Evolutionary conservation across 2,329 filamentous ascomycete species (phyloP), one percentile per base, ranked within the genome.

Genomic region (Scedosporium dehoogii): DNA sequence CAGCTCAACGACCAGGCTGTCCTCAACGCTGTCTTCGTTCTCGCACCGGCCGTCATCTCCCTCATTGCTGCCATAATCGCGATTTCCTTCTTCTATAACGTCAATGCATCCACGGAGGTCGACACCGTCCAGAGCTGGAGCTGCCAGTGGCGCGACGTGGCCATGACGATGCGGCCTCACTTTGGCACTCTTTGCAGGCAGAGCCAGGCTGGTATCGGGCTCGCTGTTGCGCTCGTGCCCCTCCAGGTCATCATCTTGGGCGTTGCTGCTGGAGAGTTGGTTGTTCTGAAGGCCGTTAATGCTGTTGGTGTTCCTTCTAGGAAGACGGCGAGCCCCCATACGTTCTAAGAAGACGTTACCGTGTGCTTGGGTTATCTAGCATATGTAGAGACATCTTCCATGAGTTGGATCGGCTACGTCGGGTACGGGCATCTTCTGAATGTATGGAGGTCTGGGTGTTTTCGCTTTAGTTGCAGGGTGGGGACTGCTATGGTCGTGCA

Each of bases 41-140:
- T 76, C 27, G 65, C 65, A 1, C 69, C 70, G 4, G 72, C 74
- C 3, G 62, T 67, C 16, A 46, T 71, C n/a, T 69, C 67, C 21
- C 68, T 77, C 60, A 64, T 73, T 58, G 71, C 70, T 12, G 78
- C 81, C 46, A 69, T 85, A 59, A 73, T 85, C 62, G 78, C 79
- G 65, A 80, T 84, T 68, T 73, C 77, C 60, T 78, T 86, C 71
- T 85, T 83, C 70, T 87, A 85, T 68, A 76, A 75, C 62, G 76
- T 83, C 70, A 82, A 85, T 66, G 71, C 77, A 18, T 85, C 84
- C 3, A 72, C 72, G 14, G 76, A 74, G 7, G 73, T 74, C 63
- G 82, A 64, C n/a, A 84, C 82, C 6, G 72, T 87, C 10, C 76
- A 85, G 68, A 85, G 81, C 71, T 87, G 85, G 85, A 81, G 78